Percentiles rank a stretch among this genome's conserved stretches.
phyloP scores from a whole-genome alignment of 2,329 filamentous ascomycete species.

The Gaeumannomyces sp. region DNA sequence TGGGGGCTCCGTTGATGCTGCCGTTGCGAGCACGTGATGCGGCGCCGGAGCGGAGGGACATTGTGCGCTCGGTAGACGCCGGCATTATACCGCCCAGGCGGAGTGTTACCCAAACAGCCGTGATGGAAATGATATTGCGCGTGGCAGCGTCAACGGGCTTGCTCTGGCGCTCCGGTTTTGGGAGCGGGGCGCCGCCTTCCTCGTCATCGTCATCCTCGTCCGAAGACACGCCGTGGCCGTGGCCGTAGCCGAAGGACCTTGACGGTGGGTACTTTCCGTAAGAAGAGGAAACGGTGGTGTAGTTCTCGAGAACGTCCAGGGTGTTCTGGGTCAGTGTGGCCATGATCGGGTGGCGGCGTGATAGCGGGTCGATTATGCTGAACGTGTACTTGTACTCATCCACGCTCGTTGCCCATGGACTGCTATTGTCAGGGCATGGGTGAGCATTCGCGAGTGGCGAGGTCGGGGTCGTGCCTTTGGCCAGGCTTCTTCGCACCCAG shows the following conservation, averaged over 20 bases:
- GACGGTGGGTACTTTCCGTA: constrained; percentile 42
- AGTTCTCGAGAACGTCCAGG: constrained; percentile 65
- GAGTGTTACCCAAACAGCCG: constrained; percentile 45
- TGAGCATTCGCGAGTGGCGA: background rate
- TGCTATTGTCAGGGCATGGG: constrained; percentile 17
- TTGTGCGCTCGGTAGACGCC: constrained; percentile 15
- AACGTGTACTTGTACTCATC: constrained; percentile 62
- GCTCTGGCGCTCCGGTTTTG: constrained; percentile 25
- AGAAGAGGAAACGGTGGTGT: constrained; percentile 49
- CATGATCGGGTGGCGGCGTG: constrained; percentile 67
- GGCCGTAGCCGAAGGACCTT: constrained; percentile 23
- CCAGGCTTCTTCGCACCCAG: constrained; percentile 54
- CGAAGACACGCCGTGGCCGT: constrained; percentile 14
- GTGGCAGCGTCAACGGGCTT: constrained; percentile 36
- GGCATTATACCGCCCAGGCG: constrained; percentile 31
- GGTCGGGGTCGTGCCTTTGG: constrained; percentile 18
- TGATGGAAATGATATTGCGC: constrained; percentile 43
- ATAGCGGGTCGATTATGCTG: constrained; percentile 65
- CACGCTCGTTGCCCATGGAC: constrained; percentile 18
- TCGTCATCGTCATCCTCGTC: constrained; percentile 12
- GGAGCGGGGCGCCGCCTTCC: background rate
- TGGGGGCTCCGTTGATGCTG: background rate
- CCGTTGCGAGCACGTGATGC: constrained; percentile 3
- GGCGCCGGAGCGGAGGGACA: constrained; percentile 2
- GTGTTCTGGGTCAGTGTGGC: constrained; percentile 57